Evolutionary conservation across 2,329 filamentous ascomycete genomes (phyloP), one percentile per base, ranked within the genome.

Genomic region (Fusarium paranaense): DNA sequence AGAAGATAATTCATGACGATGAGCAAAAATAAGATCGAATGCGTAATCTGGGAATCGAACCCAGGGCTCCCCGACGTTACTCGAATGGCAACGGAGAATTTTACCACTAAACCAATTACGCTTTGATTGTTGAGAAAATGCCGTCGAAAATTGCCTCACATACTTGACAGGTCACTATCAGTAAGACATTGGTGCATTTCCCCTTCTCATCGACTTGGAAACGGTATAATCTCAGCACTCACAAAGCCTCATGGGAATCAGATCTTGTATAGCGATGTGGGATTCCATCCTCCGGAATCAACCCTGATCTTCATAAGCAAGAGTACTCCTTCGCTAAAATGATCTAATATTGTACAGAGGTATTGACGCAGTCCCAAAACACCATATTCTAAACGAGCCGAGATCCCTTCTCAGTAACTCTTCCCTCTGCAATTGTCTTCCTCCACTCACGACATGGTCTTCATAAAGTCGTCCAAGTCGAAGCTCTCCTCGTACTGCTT

Each of bases 401-500:
- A 63, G 52, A 33, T 60, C 56, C 56, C 32, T 64, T 69, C 61
- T 60, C 50, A 64, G 54, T 57, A 59, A 66, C n/a, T 60, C 13
- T 52, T 38, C 32, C 13, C 32, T 57, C 54, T 57, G 56, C 50
- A 56, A 25, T 25, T 40, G 18, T 16, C 60, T 35, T 64, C 37
- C 27, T 56, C 58, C 30, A 56, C 67, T 80, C 80, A 88, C 69
- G 95, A 94, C 94, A 99, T 98, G 76, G 91, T 97, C 82, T 95
- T 95, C 85, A 99, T 88, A 86, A 98, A 99, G 5, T 94, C 95
- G 79, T 98, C 95, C 76, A 99, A 86, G 82, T 98, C 95, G 82
- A 98, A 98, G 83, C 97, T 97, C 85, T 99, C 97, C 84, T 98
- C 95, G 83, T 99, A 99, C 86, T 98, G 95, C 81, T 92, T 92